Percentiles rank a stretch among this genome's conserved stretches.
Evolutionary conservation across 2,329 filamentous ascomycete genomes (phyloP).

Genomic region (Arthroderma sp.): DNA sequence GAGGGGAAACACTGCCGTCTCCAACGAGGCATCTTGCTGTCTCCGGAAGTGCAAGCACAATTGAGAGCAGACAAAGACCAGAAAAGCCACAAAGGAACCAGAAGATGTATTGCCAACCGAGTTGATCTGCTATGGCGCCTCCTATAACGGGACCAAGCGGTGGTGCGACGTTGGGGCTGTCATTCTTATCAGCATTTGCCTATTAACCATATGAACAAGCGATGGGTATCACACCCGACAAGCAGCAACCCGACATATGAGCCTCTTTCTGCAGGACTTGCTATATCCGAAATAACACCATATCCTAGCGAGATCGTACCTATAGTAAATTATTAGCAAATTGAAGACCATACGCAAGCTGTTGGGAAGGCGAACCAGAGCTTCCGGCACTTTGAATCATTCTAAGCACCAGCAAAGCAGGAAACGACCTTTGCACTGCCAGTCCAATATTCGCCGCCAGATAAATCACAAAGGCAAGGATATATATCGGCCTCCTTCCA

Average conservation of each 20-base stretch:
- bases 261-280: constrained; percentile 28
- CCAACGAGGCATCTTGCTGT: constrained; percentile 29
- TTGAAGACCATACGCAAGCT: no score
- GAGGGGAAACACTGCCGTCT: no score
- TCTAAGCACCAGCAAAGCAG: constrained; percentile 27
- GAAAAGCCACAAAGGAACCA: no score
- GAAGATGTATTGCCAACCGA: constrained; percentile 33
- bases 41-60: constrained; percentile 47
- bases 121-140: constrained; percentile 22
- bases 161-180: background rate
- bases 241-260: constrained; percentile 31
- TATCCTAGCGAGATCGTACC: constrained; percentile 32
- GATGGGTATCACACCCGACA: constrained; percentile 22
- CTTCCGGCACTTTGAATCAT: constrained; percentile 32
- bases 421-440: constrained; percentile 26
- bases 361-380: no score
- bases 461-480: constrained; percentile 28
- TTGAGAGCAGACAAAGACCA: no score
- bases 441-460: constrained; percentile 30
- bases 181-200: no score
- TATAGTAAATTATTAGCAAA: constrained; percentile 13
- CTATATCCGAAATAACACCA: constrained; percentile 32
- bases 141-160: constrained; percentile 29
- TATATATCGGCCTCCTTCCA: constrained; percentile 30
- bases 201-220: no score